Conservation (phyloP, 805 yeast genomes). For the Yamadazyma takamatsuzukensis region DNA sequence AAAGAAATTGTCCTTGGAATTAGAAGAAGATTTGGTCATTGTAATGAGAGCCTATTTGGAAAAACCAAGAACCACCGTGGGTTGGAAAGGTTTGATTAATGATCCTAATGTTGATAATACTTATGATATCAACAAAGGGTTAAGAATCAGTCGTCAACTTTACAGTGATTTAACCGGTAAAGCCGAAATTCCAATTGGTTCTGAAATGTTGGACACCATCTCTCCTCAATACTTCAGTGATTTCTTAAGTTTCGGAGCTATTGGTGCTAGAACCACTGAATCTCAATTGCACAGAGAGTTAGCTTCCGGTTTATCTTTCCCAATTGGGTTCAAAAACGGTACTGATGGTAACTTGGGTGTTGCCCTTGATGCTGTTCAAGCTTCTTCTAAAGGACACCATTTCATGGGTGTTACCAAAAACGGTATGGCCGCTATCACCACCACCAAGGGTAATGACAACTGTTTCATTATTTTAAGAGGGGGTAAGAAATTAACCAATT, state of each 20-base stretch:
- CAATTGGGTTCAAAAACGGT: conserved; percentile 97
- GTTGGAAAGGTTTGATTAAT: conserved; percentile 97
- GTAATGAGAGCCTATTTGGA: conserved; percentile 98
- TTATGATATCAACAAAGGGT: conserved; percentile 92
- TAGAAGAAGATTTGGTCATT: conserved; percentile 72
- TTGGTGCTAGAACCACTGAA: conserved; percentile 98
- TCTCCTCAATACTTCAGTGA: conserved; percentile 95
- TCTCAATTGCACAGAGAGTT: conserved; percentile 96
- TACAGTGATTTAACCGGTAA: conserved; percentile 77
- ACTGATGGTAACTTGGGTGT: conserved; percentile 95
- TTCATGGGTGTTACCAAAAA: conserved; percentile 94
- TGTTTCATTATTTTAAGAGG: conserved; percentile 93
- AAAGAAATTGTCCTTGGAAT: conserved; percentile 52
- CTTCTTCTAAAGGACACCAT: conserved; percentile 91
- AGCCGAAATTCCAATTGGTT: conserved; percentile 75
- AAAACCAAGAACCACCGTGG: conserved; percentile 97
- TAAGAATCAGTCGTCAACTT: conserved; percentile 81
- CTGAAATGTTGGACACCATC: conserved; percentile 96
- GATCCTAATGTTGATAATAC: conserved; percentile 95
- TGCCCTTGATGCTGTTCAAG: conserved; percentile 89
- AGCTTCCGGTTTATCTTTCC: conserved; percentile 96
- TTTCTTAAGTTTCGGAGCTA: conserved; percentile 93
- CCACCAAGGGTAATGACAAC: conserved; percentile 90
- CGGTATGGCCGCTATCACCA: conserved; percentile 93
- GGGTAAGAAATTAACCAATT: conserved; percentile 91